These are phyloP conservation scores for Vanrija humicola DNA, from an alignment of 1,284 basidiomycete genomes.

Conservation along the genomic window DNA sequence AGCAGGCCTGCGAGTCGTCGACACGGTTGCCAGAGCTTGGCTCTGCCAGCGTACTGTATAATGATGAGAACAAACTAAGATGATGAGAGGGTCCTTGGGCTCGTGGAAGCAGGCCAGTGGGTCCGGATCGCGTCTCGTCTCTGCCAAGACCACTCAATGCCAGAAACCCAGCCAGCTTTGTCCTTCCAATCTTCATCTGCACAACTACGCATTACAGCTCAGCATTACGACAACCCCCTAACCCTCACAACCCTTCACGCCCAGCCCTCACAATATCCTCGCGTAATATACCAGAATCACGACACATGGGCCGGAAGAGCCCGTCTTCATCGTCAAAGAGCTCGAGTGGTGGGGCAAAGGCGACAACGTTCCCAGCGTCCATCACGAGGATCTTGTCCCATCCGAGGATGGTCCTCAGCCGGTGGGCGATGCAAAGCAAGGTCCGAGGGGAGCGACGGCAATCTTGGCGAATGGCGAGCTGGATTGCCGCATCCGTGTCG, in stretches of 20 bases:
- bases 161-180: no score
- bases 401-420: constrained; percentile 64
- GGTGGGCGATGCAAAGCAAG: constrained; percentile 68
- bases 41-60: no score
- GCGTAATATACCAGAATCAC: constrained; percentile 34
- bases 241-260: neutral
- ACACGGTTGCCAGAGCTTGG: no score
- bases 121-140: no score
- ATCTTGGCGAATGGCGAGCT: constrained; percentile 65
- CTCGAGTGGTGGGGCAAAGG: constrained; percentile 44
- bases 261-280: constrained; percentile 42
- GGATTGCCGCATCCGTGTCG: constrained; percentile 70
- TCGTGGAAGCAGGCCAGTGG: no score
- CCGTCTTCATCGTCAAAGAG: constrained; percentile 40
- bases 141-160: no score
- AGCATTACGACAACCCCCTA: no score
- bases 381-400: constrained; percentile 47
- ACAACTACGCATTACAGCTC: no score
- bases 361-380: constrained; percentile 37
- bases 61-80: no score
- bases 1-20: no score
- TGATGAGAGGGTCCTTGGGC: no score
- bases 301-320: constrained; percentile 43
- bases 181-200: no score
- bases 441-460: constrained; percentile 50